Conservation (phyloP, 2,329 filamentous ascomycete species). For the Pseudocercospora vitis region DNA sequence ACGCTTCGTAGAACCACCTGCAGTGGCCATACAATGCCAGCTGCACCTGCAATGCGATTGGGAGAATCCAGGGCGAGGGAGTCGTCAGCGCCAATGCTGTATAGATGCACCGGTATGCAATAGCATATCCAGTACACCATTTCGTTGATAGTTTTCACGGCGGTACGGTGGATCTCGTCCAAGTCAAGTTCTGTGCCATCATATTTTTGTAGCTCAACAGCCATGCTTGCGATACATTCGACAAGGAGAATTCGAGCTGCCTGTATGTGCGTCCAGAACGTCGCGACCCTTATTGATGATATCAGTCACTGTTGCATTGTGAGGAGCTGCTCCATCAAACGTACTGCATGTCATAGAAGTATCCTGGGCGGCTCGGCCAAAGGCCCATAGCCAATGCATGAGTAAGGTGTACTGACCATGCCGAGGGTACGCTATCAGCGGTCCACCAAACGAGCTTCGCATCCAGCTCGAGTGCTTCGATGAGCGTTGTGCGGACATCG, state of each 20-base stretch:
- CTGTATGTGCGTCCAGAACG: background rate
- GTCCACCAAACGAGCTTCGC: background rate
- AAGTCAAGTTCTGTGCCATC: background rate
- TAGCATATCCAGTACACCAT: background rate
- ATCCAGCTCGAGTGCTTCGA: background rate
- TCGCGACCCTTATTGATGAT: background rate
- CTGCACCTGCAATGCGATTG: background rate
- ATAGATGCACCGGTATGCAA: background rate
- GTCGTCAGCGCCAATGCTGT: background rate
- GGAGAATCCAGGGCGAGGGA: background rate
- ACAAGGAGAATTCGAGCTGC: background rate
- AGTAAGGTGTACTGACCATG: background rate
- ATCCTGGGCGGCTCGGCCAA: background rate
- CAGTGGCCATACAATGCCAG: background rate
- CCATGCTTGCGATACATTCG: background rate
- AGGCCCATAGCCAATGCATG: background rate
- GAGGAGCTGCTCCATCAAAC: background rate
- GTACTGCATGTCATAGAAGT: constrained; percentile 1
- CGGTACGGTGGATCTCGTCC: background rate
- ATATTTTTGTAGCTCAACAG: background rate
- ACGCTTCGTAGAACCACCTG: background rate
- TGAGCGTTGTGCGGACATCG: background rate
- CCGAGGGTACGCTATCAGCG: background rate
- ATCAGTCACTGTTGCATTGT: background rate
- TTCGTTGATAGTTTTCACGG: background rate